Percentiles rank a stretch among this genome's conserved stretches.
These are phyloP conservation scores for Rhypophila decipiens DNA, from an alignment of 495 filamentous ascomycete species.

Conservation along the genomic window DNA sequence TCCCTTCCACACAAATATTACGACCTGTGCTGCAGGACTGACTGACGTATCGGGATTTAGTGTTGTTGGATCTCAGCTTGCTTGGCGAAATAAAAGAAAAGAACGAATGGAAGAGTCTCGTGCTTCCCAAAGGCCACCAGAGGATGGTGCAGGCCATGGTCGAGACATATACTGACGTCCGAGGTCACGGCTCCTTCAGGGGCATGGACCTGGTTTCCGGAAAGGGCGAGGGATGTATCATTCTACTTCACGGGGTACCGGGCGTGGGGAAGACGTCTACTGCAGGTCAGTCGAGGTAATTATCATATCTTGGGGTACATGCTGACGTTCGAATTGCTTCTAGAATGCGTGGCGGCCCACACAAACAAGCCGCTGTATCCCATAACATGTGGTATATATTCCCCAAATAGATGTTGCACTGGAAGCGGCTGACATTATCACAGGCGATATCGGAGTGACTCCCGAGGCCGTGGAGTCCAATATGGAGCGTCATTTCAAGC, in stretches of 20 bases:
- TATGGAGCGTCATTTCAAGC: constrained; percentile 33
- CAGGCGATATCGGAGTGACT: constrained; percentile 7
- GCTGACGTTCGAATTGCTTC: not conserved
- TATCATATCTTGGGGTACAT: not conserved
- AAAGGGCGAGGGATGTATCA: constrained; percentile 28
- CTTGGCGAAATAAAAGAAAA: constrained; percentile 11
- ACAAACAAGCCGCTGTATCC: constrained; percentile 17
- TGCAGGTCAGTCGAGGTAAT: constrained; percentile 15
- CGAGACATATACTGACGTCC: constrained; percentile 17
- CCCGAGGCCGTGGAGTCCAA: constrained; percentile 34
- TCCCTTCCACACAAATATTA: no score
- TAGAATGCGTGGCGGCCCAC: constrained; percentile 16
- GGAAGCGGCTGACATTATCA: no score
- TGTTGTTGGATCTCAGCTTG: constrained; percentile 14
- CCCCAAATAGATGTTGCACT: no score
- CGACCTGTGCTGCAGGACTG: not conserved
- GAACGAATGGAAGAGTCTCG: constrained; percentile 23
- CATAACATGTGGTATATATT: constrained; percentile 21
- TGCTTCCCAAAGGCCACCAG: constrained; percentile 25
- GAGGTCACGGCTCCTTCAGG: not conserved
- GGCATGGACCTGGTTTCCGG: constrained; percentile 13
- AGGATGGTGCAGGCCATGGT: constrained; percentile 31
- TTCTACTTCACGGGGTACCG: constrained; percentile 41
- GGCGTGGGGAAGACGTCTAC: constrained; percentile 39
- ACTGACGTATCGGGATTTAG: constrained; percentile 5